These are phyloP conservation scores for Tolypocladium amazonense DNA, from an alignment of 2,329 filamentous ascomycete species.

Conservation along the genomic window DNA sequence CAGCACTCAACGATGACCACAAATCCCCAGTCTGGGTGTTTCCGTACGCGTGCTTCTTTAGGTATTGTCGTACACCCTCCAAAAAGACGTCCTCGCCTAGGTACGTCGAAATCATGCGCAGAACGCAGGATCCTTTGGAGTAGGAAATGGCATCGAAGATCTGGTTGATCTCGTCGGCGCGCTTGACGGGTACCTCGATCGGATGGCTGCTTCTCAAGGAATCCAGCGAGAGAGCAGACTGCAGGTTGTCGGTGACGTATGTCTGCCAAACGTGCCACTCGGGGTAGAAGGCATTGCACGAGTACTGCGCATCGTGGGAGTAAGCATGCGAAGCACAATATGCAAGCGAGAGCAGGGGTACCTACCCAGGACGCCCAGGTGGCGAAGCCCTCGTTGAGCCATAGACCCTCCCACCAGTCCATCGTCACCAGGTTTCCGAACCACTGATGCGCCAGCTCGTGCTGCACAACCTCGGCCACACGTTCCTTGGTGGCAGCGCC, in stretches of 20 bases:
- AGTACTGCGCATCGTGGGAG: constrained; percentile 38
- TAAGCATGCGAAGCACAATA: not conserved
- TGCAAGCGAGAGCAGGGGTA: not conserved
- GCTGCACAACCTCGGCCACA: constrained; percentile 90
- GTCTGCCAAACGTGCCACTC: constrained; percentile 98
- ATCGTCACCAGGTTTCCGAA: constrained; percentile 96
- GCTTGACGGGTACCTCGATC: constrained; percentile 92
- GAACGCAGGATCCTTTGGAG: constrained; percentile 88
- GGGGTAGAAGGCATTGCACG: constrained; percentile 88
- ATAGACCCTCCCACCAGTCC: constrained; percentile 97
- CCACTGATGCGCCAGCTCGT: constrained; percentile 96
- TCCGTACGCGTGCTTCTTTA: constrained; percentile 93
- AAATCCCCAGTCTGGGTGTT: constrained; percentile 89
- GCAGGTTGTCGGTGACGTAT: constrained; percentile 87
- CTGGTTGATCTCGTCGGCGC: constrained; percentile 92
- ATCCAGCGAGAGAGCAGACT: constrained; percentile 78
- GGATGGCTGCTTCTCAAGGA: constrained; percentile 91
- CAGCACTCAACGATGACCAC: constrained; percentile 78
- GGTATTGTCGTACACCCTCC: constrained; percentile 79
- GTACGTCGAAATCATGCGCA: constrained; percentile 96
- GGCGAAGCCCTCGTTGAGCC: constrained; percentile 91
- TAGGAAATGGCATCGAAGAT: constrained; percentile 98
- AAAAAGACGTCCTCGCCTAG: constrained; percentile 88
- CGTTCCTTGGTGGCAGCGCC: constrained; percentile 84
- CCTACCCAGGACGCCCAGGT: constrained; percentile 27